Evolutionary conservation across 2,329 filamentous ascomycete species (phyloP).

Genomic region (Simplicillium sp.): DNA sequence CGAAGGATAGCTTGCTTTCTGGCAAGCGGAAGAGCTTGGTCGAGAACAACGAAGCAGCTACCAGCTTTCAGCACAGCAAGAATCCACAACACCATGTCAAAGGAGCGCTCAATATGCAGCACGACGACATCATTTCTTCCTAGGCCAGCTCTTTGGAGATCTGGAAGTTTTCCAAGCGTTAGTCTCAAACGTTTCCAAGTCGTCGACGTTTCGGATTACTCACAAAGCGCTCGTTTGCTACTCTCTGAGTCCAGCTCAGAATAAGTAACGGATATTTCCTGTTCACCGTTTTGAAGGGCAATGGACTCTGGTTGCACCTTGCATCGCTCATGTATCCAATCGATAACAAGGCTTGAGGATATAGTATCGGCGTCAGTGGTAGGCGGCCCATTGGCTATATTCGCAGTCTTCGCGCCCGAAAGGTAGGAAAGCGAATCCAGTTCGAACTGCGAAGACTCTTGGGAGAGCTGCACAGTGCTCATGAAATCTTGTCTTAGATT

Average conservation of each 20-base stretch:
- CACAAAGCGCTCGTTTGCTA: no score
- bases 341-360: not conserved
- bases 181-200: no score
- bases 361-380: not conserved
- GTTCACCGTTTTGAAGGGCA: not conserved
- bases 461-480: not conserved
- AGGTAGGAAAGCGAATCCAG: not conserved
- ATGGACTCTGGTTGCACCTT: not conserved
- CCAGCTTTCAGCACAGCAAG: conserved; percentile 1
- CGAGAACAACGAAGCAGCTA: not conserved
- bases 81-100: conserved; percentile 1
- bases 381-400: not conserved
- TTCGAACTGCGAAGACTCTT: not conserved
- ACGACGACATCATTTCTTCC: not conserved
- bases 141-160: not conserved
- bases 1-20: conserved; percentile 1
- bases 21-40: not conserved
- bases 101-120: not conserved
- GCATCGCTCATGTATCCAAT: not conserved
- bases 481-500: not conserved
- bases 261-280: not conserved
- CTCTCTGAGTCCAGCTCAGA: conserved; percentile 1
- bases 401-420: not conserved
- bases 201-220: no score
- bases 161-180: not conserved